A percentile compares a stretch with the other conserved stretches of the same genome.
Evolutionary conservation across 2,329 filamentous ascomycete genomes (phyloP).

Genomic region (Hymenoscyphus fraxineus): DNA sequence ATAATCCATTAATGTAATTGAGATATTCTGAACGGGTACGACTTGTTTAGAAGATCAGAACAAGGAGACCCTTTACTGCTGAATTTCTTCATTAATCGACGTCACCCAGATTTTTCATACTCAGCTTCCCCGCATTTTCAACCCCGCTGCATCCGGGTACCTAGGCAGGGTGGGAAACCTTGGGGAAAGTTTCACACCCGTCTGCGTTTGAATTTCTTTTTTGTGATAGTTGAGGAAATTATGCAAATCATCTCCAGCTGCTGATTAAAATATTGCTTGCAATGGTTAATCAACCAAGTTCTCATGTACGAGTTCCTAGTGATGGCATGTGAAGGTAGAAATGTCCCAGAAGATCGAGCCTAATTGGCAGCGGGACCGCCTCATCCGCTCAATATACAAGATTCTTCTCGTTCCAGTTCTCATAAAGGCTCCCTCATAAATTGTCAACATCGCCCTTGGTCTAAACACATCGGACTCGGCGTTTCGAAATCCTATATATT

Average conservation of each 20-base stretch:
- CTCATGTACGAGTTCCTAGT: background rate
- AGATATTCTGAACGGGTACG: no score
- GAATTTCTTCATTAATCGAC: no score
- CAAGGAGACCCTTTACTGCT: no score
- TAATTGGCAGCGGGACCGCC: background rate
- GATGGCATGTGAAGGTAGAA: background rate
- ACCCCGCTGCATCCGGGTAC: background rate
- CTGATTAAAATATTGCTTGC: no score
- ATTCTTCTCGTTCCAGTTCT: no score
- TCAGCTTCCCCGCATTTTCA: slow-evolving; percentile 1
- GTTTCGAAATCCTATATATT: background rate
- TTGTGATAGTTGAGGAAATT: background rate
- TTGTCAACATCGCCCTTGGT: background rate
- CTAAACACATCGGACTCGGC: background rate
- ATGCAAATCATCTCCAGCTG: background rate
- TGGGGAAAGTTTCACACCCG: background rate
- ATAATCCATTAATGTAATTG: no score
- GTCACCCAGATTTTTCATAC: background rate
- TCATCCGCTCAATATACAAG: background rate
- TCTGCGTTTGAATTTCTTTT: background rate
- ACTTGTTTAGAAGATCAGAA: no score
- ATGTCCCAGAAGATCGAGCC: background rate
- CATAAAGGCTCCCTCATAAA: background rate
- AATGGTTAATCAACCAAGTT: background rate
- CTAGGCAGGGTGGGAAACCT: background rate